These are phyloP conservation scores for Hordeum marinum DNA, from an alignment of 176 grass and related monocot species.

Conservation along the genomic window DNA sequence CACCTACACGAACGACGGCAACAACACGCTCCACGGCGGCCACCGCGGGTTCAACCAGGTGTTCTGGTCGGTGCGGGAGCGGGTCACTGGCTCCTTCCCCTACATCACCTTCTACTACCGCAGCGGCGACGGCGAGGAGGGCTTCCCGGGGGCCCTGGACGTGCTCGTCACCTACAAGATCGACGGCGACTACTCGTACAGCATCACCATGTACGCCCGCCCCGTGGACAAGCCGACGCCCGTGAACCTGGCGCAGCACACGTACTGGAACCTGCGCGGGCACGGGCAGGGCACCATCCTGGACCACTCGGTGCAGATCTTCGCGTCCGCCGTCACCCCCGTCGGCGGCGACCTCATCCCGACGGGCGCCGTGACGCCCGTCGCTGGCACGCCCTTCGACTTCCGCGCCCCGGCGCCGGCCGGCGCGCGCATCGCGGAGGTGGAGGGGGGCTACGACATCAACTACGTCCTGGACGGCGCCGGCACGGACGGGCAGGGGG, in stretches of 20 bases:
- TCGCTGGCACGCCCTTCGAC: conserved; percentile 66
- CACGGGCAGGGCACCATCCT: conserved; percentile 53
- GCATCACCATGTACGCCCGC: conserved; percentile 64
- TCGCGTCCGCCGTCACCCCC: conserved; percentile 51
- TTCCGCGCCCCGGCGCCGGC: conserved; percentile 28
- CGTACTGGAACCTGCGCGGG: conserved; percentile 86
- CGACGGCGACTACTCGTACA: conserved; percentile 55
- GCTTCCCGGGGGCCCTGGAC: conserved; percentile 68
- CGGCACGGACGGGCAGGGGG: conserved; percentile 37
- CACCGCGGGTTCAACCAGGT: conserved; percentile 85
- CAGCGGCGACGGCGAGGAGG: conserved; percentile 92
- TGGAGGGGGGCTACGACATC: conserved; percentile 62
- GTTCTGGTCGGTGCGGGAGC: conserved; percentile 68
- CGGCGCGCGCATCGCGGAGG: conserved; percentile 32
- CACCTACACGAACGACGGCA: conserved; percentile 63
- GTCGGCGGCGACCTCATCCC: conserved; percentile 61
- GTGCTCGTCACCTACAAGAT: conserved; percentile 88
- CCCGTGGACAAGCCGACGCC: conserved; percentile 60
- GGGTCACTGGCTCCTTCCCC: conserved; percentile 53
- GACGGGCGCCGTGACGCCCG: conserved; percentile 45
- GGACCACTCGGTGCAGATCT: conserved; percentile 49
- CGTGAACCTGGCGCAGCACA: conserved; percentile 82
- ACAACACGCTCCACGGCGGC: conserved; percentile 80
- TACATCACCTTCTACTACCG: conserved; percentile 88
- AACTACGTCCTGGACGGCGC: conserved; percentile 70